phyloP scores from a whole-genome alignment of 345 rosid genomes.

The Eucalyptus coolabah region DNA sequence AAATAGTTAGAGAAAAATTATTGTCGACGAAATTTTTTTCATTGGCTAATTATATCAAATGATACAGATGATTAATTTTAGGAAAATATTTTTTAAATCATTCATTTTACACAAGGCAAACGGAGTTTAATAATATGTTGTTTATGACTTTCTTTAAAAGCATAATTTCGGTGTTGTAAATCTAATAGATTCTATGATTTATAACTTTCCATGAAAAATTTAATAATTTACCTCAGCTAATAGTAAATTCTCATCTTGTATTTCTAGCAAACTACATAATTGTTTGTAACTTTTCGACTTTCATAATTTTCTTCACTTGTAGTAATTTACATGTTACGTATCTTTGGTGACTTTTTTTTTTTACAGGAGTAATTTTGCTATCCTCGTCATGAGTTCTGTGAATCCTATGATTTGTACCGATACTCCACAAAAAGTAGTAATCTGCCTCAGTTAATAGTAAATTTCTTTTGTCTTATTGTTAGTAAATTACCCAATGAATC shows the following conservation, averaged over 20 bases:
- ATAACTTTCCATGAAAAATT: background rate
- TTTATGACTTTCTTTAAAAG: background rate
- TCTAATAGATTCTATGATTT: background rate
- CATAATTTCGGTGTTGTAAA: background rate
- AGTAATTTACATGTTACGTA: background rate
- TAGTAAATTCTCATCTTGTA: background rate
- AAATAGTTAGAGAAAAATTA: too few relatives aligned
- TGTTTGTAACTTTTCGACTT: background rate
- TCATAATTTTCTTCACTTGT: background rate
- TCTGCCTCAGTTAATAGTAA: background rate
- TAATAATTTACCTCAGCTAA: background rate
- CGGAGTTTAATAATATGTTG: background rate
- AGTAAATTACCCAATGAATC: background rate
- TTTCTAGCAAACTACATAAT: background rate
- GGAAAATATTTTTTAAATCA: background rate
- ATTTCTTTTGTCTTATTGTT: background rate
- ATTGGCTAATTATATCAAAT: background rate
- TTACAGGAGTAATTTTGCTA: background rate
- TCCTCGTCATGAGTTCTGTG: background rate
- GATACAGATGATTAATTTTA: rapidly evolving
- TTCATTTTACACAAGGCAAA: background rate
- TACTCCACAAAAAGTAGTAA: background rate
- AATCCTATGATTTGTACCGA: background rate
- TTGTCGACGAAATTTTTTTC: rapidly evolving
- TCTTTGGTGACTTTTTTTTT: background rate